phyloP scores from a whole-genome alignment of 768 basidiomycete species.

The Arthromyces matolae region DNA sequence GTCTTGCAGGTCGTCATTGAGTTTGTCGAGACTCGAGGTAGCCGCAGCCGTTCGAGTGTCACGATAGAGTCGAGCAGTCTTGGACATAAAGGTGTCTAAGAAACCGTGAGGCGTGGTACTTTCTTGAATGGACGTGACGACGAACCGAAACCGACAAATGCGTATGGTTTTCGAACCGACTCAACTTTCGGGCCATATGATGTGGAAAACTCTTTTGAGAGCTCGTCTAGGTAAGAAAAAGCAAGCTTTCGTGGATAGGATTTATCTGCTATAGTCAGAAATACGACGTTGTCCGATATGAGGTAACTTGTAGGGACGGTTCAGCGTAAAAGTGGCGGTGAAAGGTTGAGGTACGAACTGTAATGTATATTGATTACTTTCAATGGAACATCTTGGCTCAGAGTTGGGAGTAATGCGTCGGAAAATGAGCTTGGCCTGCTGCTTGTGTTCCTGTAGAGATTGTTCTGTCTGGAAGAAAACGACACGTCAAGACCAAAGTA shows the following conservation, averaged over 20 bases:
- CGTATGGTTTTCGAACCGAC: slow-evolving; percentile 91
- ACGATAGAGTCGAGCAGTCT: slow-evolving; percentile 91
- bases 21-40: slow-evolving; percentile 69
- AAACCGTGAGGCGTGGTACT: neutral
- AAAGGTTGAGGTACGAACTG: slow-evolving; percentile 61
- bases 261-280: slow-evolving; percentile 92
- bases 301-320: slow-evolving; percentile 66
- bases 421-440: slow-evolving; percentile 96
- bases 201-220: slow-evolving; percentile 91
- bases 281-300: slow-evolving; percentile 90
- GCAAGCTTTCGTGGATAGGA: slow-evolving; percentile 96
- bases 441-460: slow-evolving; percentile 94
- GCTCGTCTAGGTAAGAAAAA: slow-evolving; percentile 95
- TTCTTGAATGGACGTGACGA: slow-evolving; percentile 11
- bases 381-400: slow-evolving; percentile 95
- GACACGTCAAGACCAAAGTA: slow-evolving; percentile 13
- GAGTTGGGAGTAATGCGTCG: slow-evolving; percentile 90
- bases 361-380: slow-evolving; percentile 91
- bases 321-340: slow-evolving; percentile 8
- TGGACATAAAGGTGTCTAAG: slow-evolving; percentile 97
- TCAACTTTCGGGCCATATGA: slow-evolving; percentile 95
- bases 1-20: slow-evolving; percentile 96
- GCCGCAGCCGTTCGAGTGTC: slow-evolving; percentile 86
- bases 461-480: slow-evolving; percentile 77
- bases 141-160: slow-evolving; percentile 96